A percentile compares a stretch with the other conserved stretches of the same genome.
Evolutionary conservation across 73 alveolate genomes (phyloP).

Genomic region (Diophrys appendiculata): DNA sequence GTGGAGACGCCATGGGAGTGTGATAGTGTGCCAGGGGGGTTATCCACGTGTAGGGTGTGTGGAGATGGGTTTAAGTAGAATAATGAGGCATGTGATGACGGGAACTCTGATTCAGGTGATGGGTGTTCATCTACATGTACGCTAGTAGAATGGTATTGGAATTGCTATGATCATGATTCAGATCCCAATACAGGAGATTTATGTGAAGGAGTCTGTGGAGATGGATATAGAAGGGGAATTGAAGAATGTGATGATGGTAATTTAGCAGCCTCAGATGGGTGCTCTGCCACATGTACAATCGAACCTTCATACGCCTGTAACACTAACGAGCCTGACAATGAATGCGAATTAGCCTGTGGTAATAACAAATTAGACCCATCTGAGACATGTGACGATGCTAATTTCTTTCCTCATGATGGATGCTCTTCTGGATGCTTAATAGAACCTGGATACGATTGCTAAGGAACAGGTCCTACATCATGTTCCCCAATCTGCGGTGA

Average conservation of each 20-base stretch:
- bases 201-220: not conserved
- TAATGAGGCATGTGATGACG: constrained; percentile 31
- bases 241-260: constrained; percentile 44
- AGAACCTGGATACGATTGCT: constrained; percentile 33
- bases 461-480: constrained; percentile 3
- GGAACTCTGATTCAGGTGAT: constrained; percentile 17
- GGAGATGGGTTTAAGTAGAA: not conserved
- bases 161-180: too few relatives aligned
- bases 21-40: too few relatives aligned
- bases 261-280: constrained; percentile 21
- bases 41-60: too few relatives aligned
- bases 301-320: too few relatives aligned
- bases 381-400: not conserved
- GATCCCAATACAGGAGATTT: too few relatives aligned
- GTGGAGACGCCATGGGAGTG: too few relatives aligned
- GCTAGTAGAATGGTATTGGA: too few relatives aligned
- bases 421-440: constrained; percentile 27
- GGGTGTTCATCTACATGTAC: too few relatives aligned
- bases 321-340: too few relatives aligned
- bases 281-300: too few relatives aligned
- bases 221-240: not conserved
- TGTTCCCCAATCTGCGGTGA: constrained; percentile 31
- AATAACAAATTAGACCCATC: too few relatives aligned
- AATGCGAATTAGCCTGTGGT: too few relatives aligned
- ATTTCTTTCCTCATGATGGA: not conserved